These are phyloP conservation scores for Agrocybe pediades DNA, from an alignment of 768 basidiomycete genomes.

Conservation along the genomic window DNA sequence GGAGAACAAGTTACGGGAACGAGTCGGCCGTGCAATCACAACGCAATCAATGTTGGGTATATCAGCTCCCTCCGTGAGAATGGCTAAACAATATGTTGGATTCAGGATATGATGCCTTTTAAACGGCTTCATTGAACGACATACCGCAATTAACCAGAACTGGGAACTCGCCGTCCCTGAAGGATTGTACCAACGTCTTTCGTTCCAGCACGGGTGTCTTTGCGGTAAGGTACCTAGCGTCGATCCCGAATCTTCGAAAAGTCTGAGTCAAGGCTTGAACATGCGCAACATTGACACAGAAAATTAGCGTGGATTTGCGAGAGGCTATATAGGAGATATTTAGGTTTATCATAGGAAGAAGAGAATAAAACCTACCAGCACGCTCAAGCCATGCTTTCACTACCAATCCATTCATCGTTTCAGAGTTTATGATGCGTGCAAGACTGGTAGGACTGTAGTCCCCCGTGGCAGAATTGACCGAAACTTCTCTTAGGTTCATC, in stretches of 20 bases:
- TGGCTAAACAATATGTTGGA: conserved; percentile 47
- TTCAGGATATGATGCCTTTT: too few species aligned
- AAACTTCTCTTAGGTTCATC: conserved; percentile 69
- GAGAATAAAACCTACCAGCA: conserved; percentile 53
- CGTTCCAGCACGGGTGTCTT: conserved; percentile 68
- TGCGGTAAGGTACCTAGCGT: conserved; percentile 81
- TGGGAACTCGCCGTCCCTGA: conserved; percentile 74
- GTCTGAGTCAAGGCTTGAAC: conserved; percentile 70
- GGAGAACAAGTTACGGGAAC: conserved; percentile 85
- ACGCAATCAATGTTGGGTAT: conserved; percentile 95
- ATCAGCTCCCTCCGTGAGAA: conserved; percentile 93
- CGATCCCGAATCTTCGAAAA: conserved; percentile 77
- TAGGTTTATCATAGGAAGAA: neutral
- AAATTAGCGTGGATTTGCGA: conserved; percentile 89
- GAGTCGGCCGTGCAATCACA: conserved; percentile 83
- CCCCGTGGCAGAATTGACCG: conserved; percentile 65
- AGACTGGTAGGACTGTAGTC: conserved; percentile 84
- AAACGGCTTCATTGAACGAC: too few species aligned
- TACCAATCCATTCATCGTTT: conserved; percentile 73
- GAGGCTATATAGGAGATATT: conserved; percentile 34
- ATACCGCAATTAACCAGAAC: conserved; percentile 89
- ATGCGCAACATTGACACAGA: conserved; percentile 85
- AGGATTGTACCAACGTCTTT: conserved; percentile 60
- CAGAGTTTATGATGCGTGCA: conserved; percentile 80
- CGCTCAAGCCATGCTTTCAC: conserved; percentile 86